Conservation (phyloP, 2,329 filamentous ascomycete species). For the Kalmusia sp. region DNA sequence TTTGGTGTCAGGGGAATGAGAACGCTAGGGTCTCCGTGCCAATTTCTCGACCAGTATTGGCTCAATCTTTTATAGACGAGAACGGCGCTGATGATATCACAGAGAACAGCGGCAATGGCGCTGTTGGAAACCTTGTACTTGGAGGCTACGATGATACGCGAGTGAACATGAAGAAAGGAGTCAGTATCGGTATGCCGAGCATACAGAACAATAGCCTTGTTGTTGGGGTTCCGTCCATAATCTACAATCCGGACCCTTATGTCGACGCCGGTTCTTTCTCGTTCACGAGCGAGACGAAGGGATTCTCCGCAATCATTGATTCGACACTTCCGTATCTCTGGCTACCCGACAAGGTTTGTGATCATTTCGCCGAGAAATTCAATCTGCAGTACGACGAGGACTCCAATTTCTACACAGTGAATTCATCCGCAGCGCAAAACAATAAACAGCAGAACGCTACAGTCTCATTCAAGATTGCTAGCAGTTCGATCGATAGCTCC, state of each 20-base stretch:
- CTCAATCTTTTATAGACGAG: too few species aligned
- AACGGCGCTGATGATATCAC: constrained; percentile 12
- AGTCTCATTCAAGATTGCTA: constrained; percentile 33
- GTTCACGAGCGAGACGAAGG: constrained; percentile 11
- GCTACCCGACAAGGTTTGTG: constrained; percentile 43
- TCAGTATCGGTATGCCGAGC: constrained; percentile 26
- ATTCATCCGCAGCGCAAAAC: constrained; percentile 26
- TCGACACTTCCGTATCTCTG: constrained; percentile 47
- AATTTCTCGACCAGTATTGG: too few species aligned
- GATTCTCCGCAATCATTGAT: constrained; percentile 45
- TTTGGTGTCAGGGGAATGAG: too few species aligned
- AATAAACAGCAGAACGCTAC: constrained; percentile 35
- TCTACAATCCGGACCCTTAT: constrained; percentile 24
- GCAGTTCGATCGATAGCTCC: constrained; percentile 6
- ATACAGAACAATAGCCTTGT: constrained; percentile 28
- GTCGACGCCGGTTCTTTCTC: constrained; percentile 18
- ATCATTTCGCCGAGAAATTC: constrained; percentile 45
- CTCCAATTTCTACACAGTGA: constrained; percentile 44
- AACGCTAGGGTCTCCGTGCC: too few species aligned
- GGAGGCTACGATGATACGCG: constrained; percentile 51
- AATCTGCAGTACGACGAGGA: constrained; percentile 41
- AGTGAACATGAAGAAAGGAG: constrained; percentile 24
- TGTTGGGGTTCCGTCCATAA: constrained; percentile 36
- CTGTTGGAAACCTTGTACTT: constrained; percentile 43
- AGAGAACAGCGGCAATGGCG: constrained; percentile 38